These are phyloP conservation scores for Akanthomyces uredinophilus DNA, from an alignment of 2,329 filamentous ascomycete species.

Conservation along the genomic window DNA sequence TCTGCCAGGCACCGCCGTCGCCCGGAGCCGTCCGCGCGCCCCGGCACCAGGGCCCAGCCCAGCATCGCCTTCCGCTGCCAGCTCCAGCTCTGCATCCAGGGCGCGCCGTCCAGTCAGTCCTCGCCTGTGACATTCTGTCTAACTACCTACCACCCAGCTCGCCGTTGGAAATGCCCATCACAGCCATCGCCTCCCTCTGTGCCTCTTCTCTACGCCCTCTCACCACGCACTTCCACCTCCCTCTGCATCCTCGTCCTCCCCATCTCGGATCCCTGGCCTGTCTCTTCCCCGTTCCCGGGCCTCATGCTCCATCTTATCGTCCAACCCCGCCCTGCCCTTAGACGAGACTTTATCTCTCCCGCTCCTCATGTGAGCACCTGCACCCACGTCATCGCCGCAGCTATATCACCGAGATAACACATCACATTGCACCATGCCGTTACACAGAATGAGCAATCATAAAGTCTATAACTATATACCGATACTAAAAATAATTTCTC, in stretches of 20 bases:
- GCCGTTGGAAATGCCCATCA: too few relatives aligned
- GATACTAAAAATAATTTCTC: conserved; percentile 10
- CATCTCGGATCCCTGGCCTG: too few relatives aligned
- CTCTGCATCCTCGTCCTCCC: background rate
- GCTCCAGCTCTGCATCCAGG: too few relatives aligned
- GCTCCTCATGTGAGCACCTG: background rate
- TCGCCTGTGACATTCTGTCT: too few relatives aligned
- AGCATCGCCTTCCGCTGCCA: background rate
- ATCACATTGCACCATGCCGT: background rate
- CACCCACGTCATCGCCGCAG: background rate
- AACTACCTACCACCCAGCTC: too few relatives aligned
- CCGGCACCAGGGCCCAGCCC: too few relatives aligned
- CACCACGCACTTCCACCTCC: background rate
- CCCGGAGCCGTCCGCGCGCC: conserved; percentile 10
- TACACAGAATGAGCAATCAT: conserved; percentile 5
- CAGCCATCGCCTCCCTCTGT: too few relatives aligned
- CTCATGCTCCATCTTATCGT: background rate
- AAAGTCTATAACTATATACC: conserved; percentile 13
- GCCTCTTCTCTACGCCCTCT: background rate
- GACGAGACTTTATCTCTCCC: background rate
- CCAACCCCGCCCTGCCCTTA: background rate
- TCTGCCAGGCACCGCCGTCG: background rate
- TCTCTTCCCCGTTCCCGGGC: background rate
- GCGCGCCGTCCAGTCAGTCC: too few relatives aligned
- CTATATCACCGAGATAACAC: background rate